These are phyloP conservation scores for Silene uniflora DNA, from an alignment of 148 eudicot species.

Conservation along the genomic window DNA sequence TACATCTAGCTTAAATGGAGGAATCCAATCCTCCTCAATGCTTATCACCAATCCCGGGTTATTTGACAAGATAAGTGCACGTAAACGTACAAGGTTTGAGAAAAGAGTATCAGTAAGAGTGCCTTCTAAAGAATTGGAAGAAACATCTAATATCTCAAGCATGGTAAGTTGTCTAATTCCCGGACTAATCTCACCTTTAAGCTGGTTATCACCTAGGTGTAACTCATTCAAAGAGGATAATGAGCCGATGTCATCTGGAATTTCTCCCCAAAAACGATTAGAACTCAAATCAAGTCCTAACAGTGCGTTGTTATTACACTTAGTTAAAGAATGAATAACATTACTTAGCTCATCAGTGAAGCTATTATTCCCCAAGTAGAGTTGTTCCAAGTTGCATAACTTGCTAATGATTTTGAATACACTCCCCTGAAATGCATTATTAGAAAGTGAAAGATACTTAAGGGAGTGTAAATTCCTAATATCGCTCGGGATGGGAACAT, in stretches of 20 bases:
- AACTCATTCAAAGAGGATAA: slow-evolving; percentile 19
- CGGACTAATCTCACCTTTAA: slow-evolving; percentile 21
- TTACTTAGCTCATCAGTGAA: background rate
- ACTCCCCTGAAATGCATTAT: background rate
- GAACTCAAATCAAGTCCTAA: slow-evolving; percentile 13
- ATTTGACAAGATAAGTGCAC: slow-evolving; percentile 9
- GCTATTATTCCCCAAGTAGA: background rate
- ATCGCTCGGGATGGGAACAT: background rate
- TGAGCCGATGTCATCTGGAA: slow-evolving; percentile 19
- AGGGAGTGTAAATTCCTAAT: slow-evolving; percentile 8
- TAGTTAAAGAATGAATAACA: background rate
- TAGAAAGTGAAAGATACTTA: background rate
- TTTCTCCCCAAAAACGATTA: slow-evolving; percentile 16
- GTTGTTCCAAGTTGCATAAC: slow-evolving; percentile 6
- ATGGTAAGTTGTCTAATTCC: slow-evolving; percentile 22
- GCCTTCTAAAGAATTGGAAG: slow-evolving; percentile 24
- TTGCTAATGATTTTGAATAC: background rate
- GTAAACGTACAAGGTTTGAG: slow-evolving; percentile 22
- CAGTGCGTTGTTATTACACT: background rate
- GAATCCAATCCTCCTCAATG: slow-evolving; percentile 18
- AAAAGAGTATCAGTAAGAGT: slow-evolving; percentile 24
- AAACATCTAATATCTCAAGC: slow-evolving; percentile 17
- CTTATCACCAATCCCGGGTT: slow-evolving; percentile 18
- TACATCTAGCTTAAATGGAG: slow-evolving; percentile 7
- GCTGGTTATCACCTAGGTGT: slow-evolving; percentile 5